Evolutionary conservation across 495 filamentous ascomycete genomes (phyloP), one percentile per base, ranked within the genome.

Genomic region (Penicillium flavigenum): DNA sequence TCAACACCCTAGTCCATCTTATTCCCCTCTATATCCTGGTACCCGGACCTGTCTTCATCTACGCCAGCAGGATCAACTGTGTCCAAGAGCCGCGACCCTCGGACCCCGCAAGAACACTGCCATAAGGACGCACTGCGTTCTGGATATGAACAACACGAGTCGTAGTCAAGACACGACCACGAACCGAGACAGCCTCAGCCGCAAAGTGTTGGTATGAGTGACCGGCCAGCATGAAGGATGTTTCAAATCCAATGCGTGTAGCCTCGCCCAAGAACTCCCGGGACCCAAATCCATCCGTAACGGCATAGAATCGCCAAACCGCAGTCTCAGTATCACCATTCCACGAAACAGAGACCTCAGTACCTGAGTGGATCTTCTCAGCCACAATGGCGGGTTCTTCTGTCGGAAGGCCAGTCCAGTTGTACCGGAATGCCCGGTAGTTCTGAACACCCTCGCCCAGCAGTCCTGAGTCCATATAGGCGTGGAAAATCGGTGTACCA

Each of bases 401-500:
- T 20, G 62, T 68, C 0, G 71, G 68, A 0, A 68, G 36, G 2
- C 71, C 71, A 16, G 69, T 72, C 70, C 71, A 74, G 59, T 72
- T 72, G 54, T 70, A 72, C 24, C 66, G 61, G 54, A 71, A 72
- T 5, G 65, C 69, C 6, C 71, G 71, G 45, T 72, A 72, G 38
- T 72, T 76, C 62, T 74, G 54, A 1, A 72, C 68, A 10, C 71
- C 70, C 27, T 68, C 61, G 24, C 70, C 65, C 24, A 73, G 54
- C 5, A 47, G 32, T 1, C 58, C 69, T 0, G 69, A 69, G 50
- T 72, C 72, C 63, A 73, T 68, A 42, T 69, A 69, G 1, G 67
- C 63, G 42, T 72, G 72, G 63, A 81, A 81, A 26, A 83, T 74
- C 0, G 75, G 71, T 2, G 81, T 82, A 4, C 71, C 68, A 22